A percentile compares a stretch with the other conserved stretches of the same genome.
Conservation (phyloP, 1,284 basidiomycete genomes). For the Rhodotorula mucilaginosa region DNA sequence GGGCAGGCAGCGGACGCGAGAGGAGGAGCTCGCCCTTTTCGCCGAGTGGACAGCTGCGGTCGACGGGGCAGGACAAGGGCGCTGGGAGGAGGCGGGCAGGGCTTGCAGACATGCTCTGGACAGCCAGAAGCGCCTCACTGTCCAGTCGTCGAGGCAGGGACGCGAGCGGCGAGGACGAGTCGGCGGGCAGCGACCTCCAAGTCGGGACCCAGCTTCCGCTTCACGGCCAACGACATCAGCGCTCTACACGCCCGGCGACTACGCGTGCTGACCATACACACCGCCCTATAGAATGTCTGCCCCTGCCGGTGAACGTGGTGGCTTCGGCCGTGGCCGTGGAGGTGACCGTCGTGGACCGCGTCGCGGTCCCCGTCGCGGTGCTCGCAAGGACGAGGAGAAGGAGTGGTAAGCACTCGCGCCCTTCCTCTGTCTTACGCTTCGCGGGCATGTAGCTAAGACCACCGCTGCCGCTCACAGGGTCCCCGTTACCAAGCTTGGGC, state of each 20-base stretch:
- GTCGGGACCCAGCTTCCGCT: neutral
- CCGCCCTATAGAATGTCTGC: slow-evolving; percentile 31
- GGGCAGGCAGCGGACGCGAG: no score
- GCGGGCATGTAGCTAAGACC: neutral
- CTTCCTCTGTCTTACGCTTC: neutral
- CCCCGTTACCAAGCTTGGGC: slow-evolving; percentile 98
- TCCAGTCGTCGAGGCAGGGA: no score
- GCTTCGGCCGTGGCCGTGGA: slow-evolving; percentile 69
- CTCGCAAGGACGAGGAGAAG: slow-evolving; percentile 98
- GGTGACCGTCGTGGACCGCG: slow-evolving; percentile 76
- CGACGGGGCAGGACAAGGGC: no score
- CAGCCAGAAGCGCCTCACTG: no score
- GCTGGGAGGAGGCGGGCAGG: no score
- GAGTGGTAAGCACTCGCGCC: slow-evolving; percentile 75
- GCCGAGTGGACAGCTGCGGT: no score
- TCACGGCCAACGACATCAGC: neutral
- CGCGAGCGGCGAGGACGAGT: neutral
- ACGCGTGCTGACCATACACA: neutral
- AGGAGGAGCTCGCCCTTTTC: no score
- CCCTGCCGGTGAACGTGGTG: slow-evolving; percentile 50
- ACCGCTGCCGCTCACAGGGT: slow-evolving; percentile 59
- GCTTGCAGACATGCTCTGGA: no score
- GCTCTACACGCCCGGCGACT: neutral
- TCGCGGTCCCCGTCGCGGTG: slow-evolving; percentile 87
- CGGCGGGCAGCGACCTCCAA: neutral